phyloP scores from a whole-genome alignment of 176 grass and related monocot species.

The Phyllostachys edulis region DNA sequence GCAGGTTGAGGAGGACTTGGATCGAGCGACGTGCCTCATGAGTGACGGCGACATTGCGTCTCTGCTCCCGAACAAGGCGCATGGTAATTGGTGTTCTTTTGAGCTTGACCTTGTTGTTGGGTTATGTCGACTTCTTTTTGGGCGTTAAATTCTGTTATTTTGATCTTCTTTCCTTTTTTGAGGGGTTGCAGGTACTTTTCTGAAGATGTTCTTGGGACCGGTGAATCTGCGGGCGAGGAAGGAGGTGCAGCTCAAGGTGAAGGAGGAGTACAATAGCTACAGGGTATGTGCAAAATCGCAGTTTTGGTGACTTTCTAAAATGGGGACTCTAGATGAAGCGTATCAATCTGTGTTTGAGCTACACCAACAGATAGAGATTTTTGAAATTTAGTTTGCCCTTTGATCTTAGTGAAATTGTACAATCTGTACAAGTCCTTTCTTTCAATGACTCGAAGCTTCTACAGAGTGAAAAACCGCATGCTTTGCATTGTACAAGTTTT shows the following conservation, averaged over 20 bases:
- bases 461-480: neutral
- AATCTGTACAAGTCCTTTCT: neutral
- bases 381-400: neutral
- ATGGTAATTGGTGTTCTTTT: constrained; percentile 51
- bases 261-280: constrained; percentile 97
- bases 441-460: neutral
- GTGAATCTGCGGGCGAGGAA: constrained; percentile 89
- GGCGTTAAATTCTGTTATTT: neutral
- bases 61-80: constrained; percentile 63
- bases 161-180: constrained; percentile 10
- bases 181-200: constrained; percentile 53
- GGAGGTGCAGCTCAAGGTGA: constrained; percentile 97
- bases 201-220: constrained; percentile 88
- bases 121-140: neutral
- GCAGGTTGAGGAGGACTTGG: constrained; percentile 89
- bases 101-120: constrained; percentile 11
- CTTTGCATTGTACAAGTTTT: neutral
- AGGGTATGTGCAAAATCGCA: constrained; percentile 58
- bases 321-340: neutral
- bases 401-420: neutral
- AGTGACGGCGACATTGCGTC: constrained; percentile 66
- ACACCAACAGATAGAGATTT: neutral
- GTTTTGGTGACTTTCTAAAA: neutral
- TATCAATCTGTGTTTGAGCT: neutral
- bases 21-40: constrained; percentile 68